Conservation (phyloP, 768 basidiomycete species). For the Xerocomellus dryophilus region DNA sequence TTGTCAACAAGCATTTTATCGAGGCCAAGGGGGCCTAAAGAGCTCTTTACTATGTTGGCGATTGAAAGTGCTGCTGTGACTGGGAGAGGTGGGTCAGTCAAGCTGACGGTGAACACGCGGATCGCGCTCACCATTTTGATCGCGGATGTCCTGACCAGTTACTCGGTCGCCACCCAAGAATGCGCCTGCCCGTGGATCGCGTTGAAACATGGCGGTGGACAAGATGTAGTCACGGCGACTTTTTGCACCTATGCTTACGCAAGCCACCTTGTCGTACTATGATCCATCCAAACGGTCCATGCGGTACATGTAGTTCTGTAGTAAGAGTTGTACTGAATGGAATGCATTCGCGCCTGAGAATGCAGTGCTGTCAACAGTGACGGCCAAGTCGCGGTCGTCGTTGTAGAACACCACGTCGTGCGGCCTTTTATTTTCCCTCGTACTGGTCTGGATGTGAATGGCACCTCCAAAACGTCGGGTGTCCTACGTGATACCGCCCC, state of each 20-base stretch:
- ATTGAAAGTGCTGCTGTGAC: constrained; percentile 95
- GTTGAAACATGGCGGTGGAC: constrained; percentile 66
- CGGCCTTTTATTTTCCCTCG: background rate
- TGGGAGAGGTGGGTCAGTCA: constrained; percentile 31
- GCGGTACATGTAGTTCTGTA: background rate
- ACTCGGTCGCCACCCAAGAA: constrained; percentile 94
- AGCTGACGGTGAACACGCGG: background rate
- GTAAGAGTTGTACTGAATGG: background rate
- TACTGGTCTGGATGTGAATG: constrained; percentile 33
- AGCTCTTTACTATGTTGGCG: constrained; percentile 96
- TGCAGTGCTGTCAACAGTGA: constrained; percentile 1
- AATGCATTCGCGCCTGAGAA: background rate
- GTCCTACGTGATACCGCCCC: constrained; percentile 84
- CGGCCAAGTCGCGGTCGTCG: constrained; percentile 1
- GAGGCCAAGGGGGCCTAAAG: constrained; percentile 89
- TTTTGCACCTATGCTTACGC: constrained; percentile 20
- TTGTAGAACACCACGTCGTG: constrained; percentile 5
- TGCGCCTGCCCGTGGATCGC: constrained; percentile 86
- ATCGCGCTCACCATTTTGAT: constrained; percentile 81
- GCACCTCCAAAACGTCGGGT: constrained; percentile 62
- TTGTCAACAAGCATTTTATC: constrained; percentile 99
- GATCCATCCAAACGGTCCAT: too few species aligned
- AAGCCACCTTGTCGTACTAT: background rate
- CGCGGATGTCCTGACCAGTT: constrained; percentile 92
- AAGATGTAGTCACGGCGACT: background rate